Conservation (phyloP, 2,329 filamentous ascomycete genomes). For the Aquanectria penicillioides region DNA sequence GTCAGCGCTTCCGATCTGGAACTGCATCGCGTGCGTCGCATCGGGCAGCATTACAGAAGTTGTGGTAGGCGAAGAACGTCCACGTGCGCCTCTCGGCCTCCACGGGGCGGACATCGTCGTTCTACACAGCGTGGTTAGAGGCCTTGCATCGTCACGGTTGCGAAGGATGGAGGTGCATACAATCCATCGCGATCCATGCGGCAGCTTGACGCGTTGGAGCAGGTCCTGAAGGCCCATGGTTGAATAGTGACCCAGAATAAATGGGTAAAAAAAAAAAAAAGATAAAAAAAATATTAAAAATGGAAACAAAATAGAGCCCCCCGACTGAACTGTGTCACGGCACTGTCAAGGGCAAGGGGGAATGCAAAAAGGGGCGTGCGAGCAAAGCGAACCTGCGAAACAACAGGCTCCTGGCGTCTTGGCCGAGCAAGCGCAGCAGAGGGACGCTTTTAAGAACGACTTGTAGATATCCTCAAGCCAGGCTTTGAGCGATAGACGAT, state of each 20-base stretch:
- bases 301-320: not conserved
- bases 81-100: conserved; percentile 54
- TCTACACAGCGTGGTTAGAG: conserved; percentile 42
- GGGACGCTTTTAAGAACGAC: conserved; percentile 7
- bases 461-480: not conserved
- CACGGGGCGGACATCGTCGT: conserved; percentile 62
- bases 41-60: conserved; percentile 51
- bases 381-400: not conserved
- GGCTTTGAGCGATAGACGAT: not conserved
- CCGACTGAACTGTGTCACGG: no score
- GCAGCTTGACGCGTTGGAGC: conserved; percentile 41
- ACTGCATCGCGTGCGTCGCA: not conserved
- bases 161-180: conserved; percentile 36
- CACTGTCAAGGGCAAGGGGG: no score
- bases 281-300: not conserved
- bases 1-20: conserved; percentile 8
- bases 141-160: not conserved
- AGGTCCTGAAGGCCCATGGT: conserved; percentile 39
- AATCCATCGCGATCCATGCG: conserved; percentile 47
- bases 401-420: not conserved
- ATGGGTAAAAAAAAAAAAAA: not conserved
- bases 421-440: not conserved
- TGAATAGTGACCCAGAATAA: not conserved
- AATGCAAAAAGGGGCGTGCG: no score
- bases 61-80: conserved; percentile 54